Evolutionary conservation across 169 alveolate species (phyloP).

Genomic region (Eimeria maxima): DNA sequence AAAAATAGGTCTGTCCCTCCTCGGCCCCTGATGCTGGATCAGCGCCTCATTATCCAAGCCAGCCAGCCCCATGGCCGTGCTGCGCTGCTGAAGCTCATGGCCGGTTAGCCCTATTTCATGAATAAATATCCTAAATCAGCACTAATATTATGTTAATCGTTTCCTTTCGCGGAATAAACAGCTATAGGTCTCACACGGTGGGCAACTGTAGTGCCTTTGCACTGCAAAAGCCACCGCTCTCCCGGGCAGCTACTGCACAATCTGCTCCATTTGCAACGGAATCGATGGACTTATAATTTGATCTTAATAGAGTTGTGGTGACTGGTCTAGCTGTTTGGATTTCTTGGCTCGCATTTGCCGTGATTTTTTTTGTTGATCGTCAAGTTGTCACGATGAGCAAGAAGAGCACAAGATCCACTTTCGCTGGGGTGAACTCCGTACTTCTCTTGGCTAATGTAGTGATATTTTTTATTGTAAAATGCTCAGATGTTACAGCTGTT

Average conservation of each 20-base stretch:
- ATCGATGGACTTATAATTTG: no score
- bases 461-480: neutral
- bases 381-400: neutral
- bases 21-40: no score
- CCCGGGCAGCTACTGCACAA: neutral
- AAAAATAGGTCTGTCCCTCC: no score
- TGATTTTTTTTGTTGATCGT: neutral
- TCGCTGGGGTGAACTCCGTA: neutral
- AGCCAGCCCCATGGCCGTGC: no score
- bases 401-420: neutral
- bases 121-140: no score
- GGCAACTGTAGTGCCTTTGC: neutral
- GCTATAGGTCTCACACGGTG: neutral
- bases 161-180: no score
- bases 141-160: no score
- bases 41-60: no score
- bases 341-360: neutral
- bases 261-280: neutral
- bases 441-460: neutral
- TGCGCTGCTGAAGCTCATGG: no score
- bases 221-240: neutral
- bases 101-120: no score
- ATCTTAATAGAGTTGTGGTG: no score
- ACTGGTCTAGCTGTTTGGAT: neutral
- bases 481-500: slow-evolving; percentile 20